A percentile compares a stretch with the other conserved stretches of the same genome.
Evolutionary conservation across 345 rosid species (phyloP).

Genomic region (Linum usitatissimum): DNA sequence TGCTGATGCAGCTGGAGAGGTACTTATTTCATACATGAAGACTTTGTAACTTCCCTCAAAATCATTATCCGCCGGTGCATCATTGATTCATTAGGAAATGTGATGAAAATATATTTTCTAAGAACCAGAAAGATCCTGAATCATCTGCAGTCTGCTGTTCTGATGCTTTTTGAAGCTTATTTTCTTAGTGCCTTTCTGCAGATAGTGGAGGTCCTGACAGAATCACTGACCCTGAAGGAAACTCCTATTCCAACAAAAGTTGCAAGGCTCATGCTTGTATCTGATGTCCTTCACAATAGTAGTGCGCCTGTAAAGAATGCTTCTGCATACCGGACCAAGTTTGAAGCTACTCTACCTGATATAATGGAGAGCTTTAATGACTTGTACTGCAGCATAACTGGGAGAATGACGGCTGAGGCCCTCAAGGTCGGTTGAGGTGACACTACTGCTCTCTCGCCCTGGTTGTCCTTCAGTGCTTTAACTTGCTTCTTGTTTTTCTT

Average conservation of each 20-base stretch:
- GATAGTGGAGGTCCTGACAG: slow-evolving; percentile 96
- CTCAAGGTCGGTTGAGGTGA: slow-evolving; percentile 44
- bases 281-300: slow-evolving; percentile 89
- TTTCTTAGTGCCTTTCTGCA: slow-evolving; percentile 22
- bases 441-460: too few species aligned
- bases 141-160: not conserved
- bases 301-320: slow-evolving; percentile 99
- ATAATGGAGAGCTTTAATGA: slow-evolving; percentile 99
- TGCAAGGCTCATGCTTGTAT: slow-evolving; percentile 84
- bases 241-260: slow-evolving; percentile 96
- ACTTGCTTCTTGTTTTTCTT: not conserved
- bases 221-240: slow-evolving; percentile 89
- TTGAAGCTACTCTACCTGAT: slow-evolving; percentile 84
- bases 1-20: slow-evolving; percentile 99
- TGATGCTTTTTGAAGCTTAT: not conserved
- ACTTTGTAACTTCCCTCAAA: too few species aligned
- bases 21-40: slow-evolving; percentile 8
- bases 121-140: not conserved
- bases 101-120: too few species aligned
- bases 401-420: slow-evolving; percentile 98
- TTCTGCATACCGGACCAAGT: slow-evolving; percentile 96
- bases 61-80: too few species aligned
- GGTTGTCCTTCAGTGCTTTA: not conserved
- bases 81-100: not conserved
- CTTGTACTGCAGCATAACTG: slow-evolving; percentile 81